These are phyloP conservation scores for Sporisorium iseilematis-ciliati DNA, from an alignment of 1,284 basidiomycete genomes.

Conservation along the genomic window DNA sequence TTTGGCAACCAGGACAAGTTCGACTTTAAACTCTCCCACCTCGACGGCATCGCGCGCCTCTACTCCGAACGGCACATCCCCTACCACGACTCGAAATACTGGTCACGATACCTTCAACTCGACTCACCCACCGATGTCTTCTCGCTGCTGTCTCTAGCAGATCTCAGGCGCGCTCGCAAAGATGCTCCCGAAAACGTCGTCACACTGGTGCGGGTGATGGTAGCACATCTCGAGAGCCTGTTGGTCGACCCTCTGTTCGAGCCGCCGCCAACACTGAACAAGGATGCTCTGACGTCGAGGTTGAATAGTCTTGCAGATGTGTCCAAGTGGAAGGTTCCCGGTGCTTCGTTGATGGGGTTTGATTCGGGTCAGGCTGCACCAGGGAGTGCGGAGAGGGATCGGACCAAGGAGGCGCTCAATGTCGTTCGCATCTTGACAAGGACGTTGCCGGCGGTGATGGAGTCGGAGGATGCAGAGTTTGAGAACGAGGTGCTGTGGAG, in stretches of 20 bases:
- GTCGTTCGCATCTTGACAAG: conserved; percentile 63
- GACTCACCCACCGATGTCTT: conserved; percentile 59
- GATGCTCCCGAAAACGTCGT: conserved; percentile 62
- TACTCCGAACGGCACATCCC: conserved; percentile 61
- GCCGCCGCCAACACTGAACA: conserved; percentile 32
- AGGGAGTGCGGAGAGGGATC: conserved; percentile 34
- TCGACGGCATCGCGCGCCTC: conserved; percentile 59
- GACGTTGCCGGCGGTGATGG: conserved; percentile 58
- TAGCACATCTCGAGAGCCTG: conserved; percentile 63
- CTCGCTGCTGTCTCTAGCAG: conserved; percentile 50
- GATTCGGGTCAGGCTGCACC: conserved; percentile 8
- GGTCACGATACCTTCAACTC: conserved; percentile 57
- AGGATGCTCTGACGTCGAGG: conserved; percentile 10
- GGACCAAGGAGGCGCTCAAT: conserved; percentile 62
- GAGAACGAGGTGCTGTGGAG: conserved; percentile 54
- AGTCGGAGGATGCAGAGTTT: conserved; percentile 26
- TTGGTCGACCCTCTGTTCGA: conserved; percentile 58
- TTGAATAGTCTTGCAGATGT: conserved; percentile 29
- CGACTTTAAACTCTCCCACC: conserved; percentile 41
- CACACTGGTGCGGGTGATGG: conserved; percentile 60
- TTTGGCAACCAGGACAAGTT: conserved; percentile 49
- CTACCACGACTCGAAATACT: conserved; percentile 58
- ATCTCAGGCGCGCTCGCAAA: conserved; percentile 50
- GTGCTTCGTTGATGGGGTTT: conserved; percentile 23
- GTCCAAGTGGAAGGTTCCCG: conserved; percentile 34